Evolutionary conservation across 768 basidiomycete species (phyloP), one percentile per base, ranked within the genome.

Genomic region (Heimioporus sp.): DNA sequence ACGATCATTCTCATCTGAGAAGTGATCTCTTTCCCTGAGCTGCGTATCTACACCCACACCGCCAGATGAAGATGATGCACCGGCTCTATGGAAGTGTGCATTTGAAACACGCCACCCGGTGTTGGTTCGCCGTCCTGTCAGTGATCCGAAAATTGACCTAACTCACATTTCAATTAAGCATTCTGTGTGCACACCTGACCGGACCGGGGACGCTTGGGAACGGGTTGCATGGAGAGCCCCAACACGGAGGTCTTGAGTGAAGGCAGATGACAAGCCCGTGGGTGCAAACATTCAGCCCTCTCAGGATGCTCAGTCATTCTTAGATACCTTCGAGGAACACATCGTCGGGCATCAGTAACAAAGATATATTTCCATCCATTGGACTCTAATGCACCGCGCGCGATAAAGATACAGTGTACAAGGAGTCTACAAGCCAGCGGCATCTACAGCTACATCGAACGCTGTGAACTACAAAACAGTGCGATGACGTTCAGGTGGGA

Each of bases 401-500:
- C 6, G 13, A 20, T 9, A 15, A 43, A 41, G 24, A 41, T 51
- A 43, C 35, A 43, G 24, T 56, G 28, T 35, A 53, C 13, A 5
- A 56, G n/a, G 4, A 24, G 17, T 10, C 31, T 46, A 57, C 24
- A 28, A 28, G 24, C 24, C 24, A 28, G 24, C 7, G 24, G 24
- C 24, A 28, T 28, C 24, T 28, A n/a, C 35, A 44, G 31, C 36
- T 50, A 49, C 45, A 20, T n/a, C 5, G 7, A 32, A 40, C 21
- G 20, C 3, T n/a, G 35, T 36, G 15, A 35, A 48, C 55, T 61
- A 55, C 40, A 53, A 32, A 43, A 38, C 36, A 42, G 24, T 20
- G 32, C 40, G 10, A 41, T 32, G 19, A 28, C 6, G 39, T 28
- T 40, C 39, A 11, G 19, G n/a, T 11, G n/a, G 36, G 13, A 45